phyloP scores from a whole-genome alignment of 495 filamentous ascomycete species.

The Podospora bellae-mahoneyi region DNA sequence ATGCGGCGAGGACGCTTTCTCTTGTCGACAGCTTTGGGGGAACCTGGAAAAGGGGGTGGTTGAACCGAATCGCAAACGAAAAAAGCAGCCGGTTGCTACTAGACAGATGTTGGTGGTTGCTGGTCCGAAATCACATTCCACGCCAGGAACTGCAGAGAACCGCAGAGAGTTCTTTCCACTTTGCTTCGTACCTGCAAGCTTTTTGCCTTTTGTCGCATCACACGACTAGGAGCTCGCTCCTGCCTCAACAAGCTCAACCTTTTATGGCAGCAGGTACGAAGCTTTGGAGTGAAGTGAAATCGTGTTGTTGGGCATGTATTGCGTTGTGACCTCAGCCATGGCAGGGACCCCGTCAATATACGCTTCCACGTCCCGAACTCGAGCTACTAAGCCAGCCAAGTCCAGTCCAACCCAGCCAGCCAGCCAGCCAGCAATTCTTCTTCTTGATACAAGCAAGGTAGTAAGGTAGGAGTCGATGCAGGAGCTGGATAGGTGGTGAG shows the following conservation, averaged over 20 bases:
- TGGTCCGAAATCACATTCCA: not conserved
- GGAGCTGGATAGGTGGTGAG: not conserved
- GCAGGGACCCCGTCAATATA: not conserved
- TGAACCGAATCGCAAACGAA: not conserved
- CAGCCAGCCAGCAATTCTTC: too few relatives aligned
- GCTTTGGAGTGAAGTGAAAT: not conserved
- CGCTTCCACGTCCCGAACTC: not conserved
- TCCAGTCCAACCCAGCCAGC: too few relatives aligned
- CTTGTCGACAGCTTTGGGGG: too few relatives aligned
- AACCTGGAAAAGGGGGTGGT: not conserved
- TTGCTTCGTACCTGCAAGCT: not conserved
- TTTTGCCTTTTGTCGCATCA: not conserved
- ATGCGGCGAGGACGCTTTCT: constrained; percentile 18
- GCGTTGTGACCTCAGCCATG: not conserved
- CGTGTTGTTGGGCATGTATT: not conserved
- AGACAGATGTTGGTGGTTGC: not conserved
- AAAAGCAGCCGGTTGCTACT: too few relatives aligned
- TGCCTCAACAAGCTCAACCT: not conserved
- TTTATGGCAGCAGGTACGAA: not conserved
- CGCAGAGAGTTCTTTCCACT: not conserved
- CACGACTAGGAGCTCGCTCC: not conserved
- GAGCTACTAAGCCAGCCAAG: not conserved
- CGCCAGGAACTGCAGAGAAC: not conserved
- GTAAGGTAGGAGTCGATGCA: not conserved
- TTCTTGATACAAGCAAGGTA: too few relatives aligned